Evolutionary conservation across 129 eudicot genomes (phyloP), one percentile per base, ranked within the genome.

Genomic region (Escallonia herrerae): DNA sequence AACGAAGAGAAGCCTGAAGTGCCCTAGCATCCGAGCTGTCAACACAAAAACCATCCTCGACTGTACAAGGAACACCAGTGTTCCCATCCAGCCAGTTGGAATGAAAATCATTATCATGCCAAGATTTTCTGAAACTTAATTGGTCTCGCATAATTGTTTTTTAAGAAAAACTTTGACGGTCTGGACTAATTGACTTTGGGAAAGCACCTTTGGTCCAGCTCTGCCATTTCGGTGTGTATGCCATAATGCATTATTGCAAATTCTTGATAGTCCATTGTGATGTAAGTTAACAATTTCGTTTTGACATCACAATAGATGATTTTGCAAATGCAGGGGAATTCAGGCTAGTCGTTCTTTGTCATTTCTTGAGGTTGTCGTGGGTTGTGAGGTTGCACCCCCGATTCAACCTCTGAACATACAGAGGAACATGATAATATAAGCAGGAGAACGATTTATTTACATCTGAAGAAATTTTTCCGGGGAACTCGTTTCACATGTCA

Each of bases 381-480:
- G 86, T 58, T 82, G 91, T 83, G 96, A 88, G 67, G 85, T 88
- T 73, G 73, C 74, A 8, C 83, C 79, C 60, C 44, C 65, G 80
- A 70, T 69, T 68, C 89, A 60, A 64, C 69, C 74, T 62, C 86
- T 72, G 81, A 83, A 39, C 73, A 71, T 50, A 68, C 49, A 42
- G 75, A 81, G 58, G 84, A 73, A 60, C 55, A 48, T 44, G 74
- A 70, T 37, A 69, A 62, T 71, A 76, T 81, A 57, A 77, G 76
- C 75, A 87, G 70, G 66, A 81, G 74, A 77, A 85, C 74, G 13
- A 76, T 93, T 63, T 86, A 77, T 77, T 65, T 93, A 73, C 96
- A 93, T 75, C 79, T 93, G 72, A 93, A 88, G 91, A 88, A 83
- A 72, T 93, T 77, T 77, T 86, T 87, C 57, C 82, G 98, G 53